Percentiles rank a stretch among this genome's conserved stretches.
phyloP scores from a whole-genome alignment of 2,329 filamentous ascomycete species.

The Cadophora sp. region DNA sequence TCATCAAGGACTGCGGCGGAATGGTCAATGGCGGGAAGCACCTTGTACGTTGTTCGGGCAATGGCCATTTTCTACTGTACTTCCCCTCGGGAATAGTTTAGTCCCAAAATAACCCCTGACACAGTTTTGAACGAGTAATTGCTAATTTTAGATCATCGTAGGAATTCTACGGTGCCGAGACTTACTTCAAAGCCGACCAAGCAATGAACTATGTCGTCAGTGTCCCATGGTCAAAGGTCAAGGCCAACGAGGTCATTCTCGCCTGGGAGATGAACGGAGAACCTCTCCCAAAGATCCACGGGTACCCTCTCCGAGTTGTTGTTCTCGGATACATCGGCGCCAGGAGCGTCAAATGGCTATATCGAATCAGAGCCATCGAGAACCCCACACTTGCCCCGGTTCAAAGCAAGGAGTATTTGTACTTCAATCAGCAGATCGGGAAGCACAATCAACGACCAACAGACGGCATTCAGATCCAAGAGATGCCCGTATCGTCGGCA shows the following conservation, averaged over 20 bases:
- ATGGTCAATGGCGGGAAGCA: constrained; percentile 62
- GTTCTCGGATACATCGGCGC: constrained; percentile 72
- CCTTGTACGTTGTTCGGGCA: constrained; percentile 44
- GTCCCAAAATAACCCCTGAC: too few species aligned
- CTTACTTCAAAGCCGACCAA: constrained; percentile 73
- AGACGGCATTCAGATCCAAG: constrained; percentile 72
- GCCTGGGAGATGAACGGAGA: constrained; percentile 73
- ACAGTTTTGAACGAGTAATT: too few species aligned
- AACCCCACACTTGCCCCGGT: constrained; percentile 63
- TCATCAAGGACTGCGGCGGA: constrained; percentile 74
- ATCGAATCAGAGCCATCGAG: constrained; percentile 65
- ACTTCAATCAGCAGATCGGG: constrained; percentile 72
- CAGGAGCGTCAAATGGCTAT: constrained; percentile 73
- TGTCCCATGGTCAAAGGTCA: constrained; percentile 72
- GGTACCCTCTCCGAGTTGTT: constrained; percentile 67
- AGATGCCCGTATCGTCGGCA: constrained; percentile 72
- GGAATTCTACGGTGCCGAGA: constrained; percentile 74
- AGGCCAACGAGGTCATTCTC: constrained; percentile 68
- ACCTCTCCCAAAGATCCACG: constrained; percentile 68
- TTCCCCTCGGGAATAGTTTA: too few species aligned
- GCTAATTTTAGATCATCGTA: too few species aligned
- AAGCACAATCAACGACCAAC: constrained; percentile 73
- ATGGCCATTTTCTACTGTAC: too few species aligned
- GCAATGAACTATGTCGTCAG: constrained; percentile 72
- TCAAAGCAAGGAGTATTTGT: constrained; percentile 69